Percentiles rank a stretch among this genome's conserved stretches.
Conservation (phyloP, 2,329 filamentous ascomycete genomes). For the Xylariomycetidae sp. region DNA sequence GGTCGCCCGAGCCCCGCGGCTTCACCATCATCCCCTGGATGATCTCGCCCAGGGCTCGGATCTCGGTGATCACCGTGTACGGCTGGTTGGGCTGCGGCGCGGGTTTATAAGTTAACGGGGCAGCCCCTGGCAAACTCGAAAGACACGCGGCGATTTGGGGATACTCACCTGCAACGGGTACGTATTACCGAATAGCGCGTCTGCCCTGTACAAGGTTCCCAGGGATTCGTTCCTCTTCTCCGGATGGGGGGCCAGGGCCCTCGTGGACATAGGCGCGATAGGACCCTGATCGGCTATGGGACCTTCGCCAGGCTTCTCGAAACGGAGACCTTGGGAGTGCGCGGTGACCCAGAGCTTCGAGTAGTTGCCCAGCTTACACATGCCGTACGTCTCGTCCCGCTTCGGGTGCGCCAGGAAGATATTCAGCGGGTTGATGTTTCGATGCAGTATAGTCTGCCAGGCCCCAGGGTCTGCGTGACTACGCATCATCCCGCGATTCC, state of each 20-base stretch:
- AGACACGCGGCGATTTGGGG: no score
- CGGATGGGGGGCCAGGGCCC: constrained; percentile 20
- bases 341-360: constrained; percentile 35
- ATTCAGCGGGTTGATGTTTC: constrained; percentile 40
- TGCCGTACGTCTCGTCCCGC: constrained; percentile 45
- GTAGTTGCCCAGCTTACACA: constrained; percentile 50
- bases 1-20: constrained; percentile 8
- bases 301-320: no score
- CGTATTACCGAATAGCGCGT: constrained; percentile 9
- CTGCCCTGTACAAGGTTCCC: constrained; percentile 13
- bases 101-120: no score
- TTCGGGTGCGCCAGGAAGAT: constrained; percentile 46
- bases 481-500: constrained; percentile 6
- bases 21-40: constrained; percentile 27
- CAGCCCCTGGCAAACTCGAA: no score
- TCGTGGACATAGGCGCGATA: constrained; percentile 10
- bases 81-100: constrained; percentile 21
- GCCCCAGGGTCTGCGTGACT: constrained; percentile 29
- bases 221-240: constrained; percentile 6
- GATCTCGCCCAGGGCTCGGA: constrained; percentile 25
- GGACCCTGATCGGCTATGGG: no score
- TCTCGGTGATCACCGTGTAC: constrained; percentile 27
- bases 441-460: constrained; percentile 50
- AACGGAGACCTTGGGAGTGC: constrained; percentile 24
- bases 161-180: no score